A percentile compares a stretch with the other conserved stretches of the same genome.
Evolutionary conservation across 139 green algal species (phyloP).

Genomic region (Chlamydomonas sphaeroides): DNA sequence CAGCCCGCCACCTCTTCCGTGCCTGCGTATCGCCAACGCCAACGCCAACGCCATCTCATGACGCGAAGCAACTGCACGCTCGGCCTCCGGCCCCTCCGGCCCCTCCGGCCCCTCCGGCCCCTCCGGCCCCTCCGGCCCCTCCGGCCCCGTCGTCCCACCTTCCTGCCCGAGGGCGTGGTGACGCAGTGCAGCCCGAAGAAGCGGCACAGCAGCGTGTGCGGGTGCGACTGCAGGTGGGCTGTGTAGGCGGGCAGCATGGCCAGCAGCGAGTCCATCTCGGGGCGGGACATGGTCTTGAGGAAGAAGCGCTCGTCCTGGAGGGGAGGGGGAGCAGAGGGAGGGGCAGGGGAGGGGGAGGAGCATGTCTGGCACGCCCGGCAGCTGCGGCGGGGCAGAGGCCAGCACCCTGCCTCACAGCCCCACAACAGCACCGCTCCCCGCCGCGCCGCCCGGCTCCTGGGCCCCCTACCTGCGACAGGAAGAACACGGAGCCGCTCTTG

Average conservation of each 20-base stretch:
- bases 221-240: constrained; percentile 74
- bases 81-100: too few relatives aligned
- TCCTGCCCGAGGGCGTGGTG: constrained; percentile 60
- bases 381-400: too few relatives aligned
- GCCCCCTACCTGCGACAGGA: constrained; percentile 60
- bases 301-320: constrained; percentile 60
- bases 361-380: neutral
- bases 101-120: too few relatives aligned
- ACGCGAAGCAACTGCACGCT: too few relatives aligned
- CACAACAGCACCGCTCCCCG: too few relatives aligned
- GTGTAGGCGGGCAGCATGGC: constrained; percentile 80
- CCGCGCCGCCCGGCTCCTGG: too few relatives aligned
- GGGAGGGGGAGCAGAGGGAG: neutral
- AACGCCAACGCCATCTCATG: too few relatives aligned
- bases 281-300: constrained; percentile 60
- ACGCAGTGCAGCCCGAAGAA: constrained; percentile 91
- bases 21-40: too few relatives aligned
- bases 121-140: too few relatives aligned
- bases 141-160: constrained; percentile 54
- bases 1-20: too few relatives aligned
- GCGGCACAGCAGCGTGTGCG: constrained; percentile 85
- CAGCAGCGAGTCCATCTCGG: constrained; percentile 60
- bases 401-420: too few relatives aligned
- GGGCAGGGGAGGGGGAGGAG: neutral
- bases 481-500: constrained; percentile 76